A percentile compares a stretch with the other conserved stretches of the same genome.
These are phyloP conservation scores for Umbelopsis ramanniana DNA, from an alignment of 192 early-diverging fungal genomes.

Conservation along the genomic window DNA sequence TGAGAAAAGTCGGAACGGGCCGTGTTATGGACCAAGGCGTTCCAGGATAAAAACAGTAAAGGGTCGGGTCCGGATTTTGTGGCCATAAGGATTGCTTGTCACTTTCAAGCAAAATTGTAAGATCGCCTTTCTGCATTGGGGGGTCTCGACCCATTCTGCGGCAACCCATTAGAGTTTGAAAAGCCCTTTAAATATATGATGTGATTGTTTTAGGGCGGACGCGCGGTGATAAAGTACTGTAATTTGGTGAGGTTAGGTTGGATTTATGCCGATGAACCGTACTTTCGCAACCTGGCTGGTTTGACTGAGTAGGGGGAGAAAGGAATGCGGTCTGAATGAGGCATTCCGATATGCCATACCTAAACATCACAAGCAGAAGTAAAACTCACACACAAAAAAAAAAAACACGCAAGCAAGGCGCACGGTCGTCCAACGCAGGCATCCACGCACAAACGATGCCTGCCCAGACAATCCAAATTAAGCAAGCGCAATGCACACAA, in stretches of 20 bases:
- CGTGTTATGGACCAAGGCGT: slow-evolving; percentile 16
- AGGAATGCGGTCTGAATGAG: neutral
- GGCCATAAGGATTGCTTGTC: neutral
- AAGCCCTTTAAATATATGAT: no score
- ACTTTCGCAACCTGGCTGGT: neutral
- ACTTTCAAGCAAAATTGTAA: neutral
- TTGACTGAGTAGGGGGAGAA: neutral
- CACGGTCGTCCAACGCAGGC: slow-evolving; percentile 9
- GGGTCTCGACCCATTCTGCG: neutral
- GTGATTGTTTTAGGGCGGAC: no score
- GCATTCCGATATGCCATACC: neutral
- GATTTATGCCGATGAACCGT: neutral
- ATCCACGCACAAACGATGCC: slow-evolving; percentile 12
- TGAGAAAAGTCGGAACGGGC: slow-evolving; percentile 22
- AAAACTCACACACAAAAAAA: neutral
- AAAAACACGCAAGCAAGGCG: neutral
- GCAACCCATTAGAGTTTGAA: no score
- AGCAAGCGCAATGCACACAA: neutral
- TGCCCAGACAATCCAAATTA: neutral
- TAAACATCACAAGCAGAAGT: neutral
- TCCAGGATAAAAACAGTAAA: neutral
- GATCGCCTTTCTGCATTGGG: slow-evolving; percentile 11
- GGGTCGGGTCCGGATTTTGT: slow-evolving; percentile 14
- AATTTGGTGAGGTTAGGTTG: neutral
- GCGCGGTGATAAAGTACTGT: no score